Base-by-base conservation (phyloP, 768 basidiomycete species). In the Lyophyllum shimeji region DNA sequence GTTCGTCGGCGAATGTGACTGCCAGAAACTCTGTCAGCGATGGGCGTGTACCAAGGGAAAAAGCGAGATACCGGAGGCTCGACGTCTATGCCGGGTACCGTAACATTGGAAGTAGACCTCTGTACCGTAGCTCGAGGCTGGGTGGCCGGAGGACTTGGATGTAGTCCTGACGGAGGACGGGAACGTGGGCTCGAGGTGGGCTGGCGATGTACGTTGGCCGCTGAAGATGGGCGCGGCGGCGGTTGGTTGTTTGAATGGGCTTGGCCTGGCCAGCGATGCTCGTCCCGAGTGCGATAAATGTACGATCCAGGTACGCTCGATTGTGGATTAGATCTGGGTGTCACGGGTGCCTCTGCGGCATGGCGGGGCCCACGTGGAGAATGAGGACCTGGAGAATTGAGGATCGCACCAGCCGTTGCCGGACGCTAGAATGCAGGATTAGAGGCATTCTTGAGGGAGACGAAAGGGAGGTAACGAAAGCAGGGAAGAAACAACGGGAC, bases 61-160 rank as follows among this genome's bases (percentile, higher is more conserved):
- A 49, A 20, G 27, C 20, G 23, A 67, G 75, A 29, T 60, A 81
- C 81, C 12, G 81, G 81, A 15, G 81, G 72, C 63, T 79, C 72
- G 27, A 82, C 71, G 34, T 75, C 58, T 51, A 81, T 82, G 34
- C 71, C 69, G 2, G 74, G 76, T 18, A 80, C 69, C 37, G 70
- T 73, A 15, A 64, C 61, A 29, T 66, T 65, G 0, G 77, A 78
- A 7, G 56, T 42, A 1, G 66, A 64, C 3, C 72, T 71, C 45
- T 67, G 58, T 34, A 64, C 53, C 29, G 53, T 46, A 29, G 24
- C 49, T 46, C 65, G 34, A 66, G 68, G 61, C 66, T 63, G 46
- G 65, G 58, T 50, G 23, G 66, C 58, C 49, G 73, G 58, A 33
- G 39, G 13, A 21, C 17, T 46, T 2, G 24, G 37, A 46, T 40